Evolutionary conservation across 768 basidiomycete species (phyloP), one percentile per base, ranked within the genome.

Genomic region (Lactifluus hygrophoroides): DNA sequence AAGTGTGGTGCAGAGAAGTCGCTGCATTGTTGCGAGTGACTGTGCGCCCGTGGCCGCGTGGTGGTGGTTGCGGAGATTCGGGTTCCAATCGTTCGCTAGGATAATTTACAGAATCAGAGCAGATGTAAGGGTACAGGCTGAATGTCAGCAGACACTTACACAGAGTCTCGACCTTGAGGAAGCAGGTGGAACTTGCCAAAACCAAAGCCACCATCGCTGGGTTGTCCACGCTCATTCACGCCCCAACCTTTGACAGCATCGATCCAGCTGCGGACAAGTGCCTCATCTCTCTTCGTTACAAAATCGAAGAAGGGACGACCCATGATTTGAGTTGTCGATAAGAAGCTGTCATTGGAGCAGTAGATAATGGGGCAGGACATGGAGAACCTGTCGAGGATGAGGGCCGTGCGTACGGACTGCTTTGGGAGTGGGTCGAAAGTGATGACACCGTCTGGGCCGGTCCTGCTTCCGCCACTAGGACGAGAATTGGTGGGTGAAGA

Each of bases 151-250:
- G 38, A 17, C 28, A 56, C 78, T 57, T 58, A 83, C 86, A 76
- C 75, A 0, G 83, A 83, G 65, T 88, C 84, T 59, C 89, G 73
- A 0, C 86, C 86, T 50, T 76, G 75, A 1, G 76, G 70, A 52
- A 78, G 69, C 3, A 88, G 65, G 42, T 69, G 72, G 64, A 91
- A 91, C 65, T 78, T 80, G 17, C 88, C 88, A 70, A 86, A 91
- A 16, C 87, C 89, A 67, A 91, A 91, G 1, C 89, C 89, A 34
- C 88, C 88, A 63, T 90, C 87, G 67, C 85, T 86, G 23, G 88
- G 88, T 70, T 87, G 85, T 0, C 88, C 89, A 3, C 82, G 79
- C 69, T 90, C 89, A 61, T 90, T 90, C 49, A 90, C 87, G 17
- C 88, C 88, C 85, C 88, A 90, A 2, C 82, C 79, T 68, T 91